Evolutionary conservation across 176 grass and related monocot species (phyloP), one percentile per base, ranked within the genome.

Genomic region (Cenchrus americanus): DNA sequence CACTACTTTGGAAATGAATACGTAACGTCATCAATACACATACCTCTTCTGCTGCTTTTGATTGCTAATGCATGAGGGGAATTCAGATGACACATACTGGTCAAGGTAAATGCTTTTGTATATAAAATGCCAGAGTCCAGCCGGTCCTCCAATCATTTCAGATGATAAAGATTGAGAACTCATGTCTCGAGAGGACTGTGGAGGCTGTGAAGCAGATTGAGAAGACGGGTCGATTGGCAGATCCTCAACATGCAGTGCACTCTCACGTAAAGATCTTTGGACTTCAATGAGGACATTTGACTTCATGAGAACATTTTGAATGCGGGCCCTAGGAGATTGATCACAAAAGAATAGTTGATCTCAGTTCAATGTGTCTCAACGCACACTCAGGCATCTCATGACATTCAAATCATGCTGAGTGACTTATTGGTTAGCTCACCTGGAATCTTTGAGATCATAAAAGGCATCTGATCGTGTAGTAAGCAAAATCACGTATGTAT

Each of bases 51-150:
- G 91, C 88, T 99, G 93, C 70, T 86, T 96, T 58, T 67, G 83
- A 74, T 77, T 91, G 27, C 80, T 96, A 83, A 96, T 79, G 83
- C 88, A 84, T 18, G 73, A 85, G 17, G 93, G 41, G 15, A 96
- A 96, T 78, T 99, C 91, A 32, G 97, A 96, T 52, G 97, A 99
- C 24, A 96, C 89, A 69, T 92, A 99, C 84, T 96, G 93, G 63
- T 94, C 92, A 77, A 99, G 93, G 69, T 92, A 94, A 37, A 99
- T 32, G 12, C 93, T 99, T 87, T 90, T 94, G 73, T 99, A 99
- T 24, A 99, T 94, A 57, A 96, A 99, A 89, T 99, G 97, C 87
- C 93, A 99, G 76, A 96, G 97, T 87, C 97, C 97, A 87, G 83
- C 89, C 37, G 97, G 89, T 27, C 93, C 97, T 71, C 86, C 93